Evolutionary conservation across 2,329 filamentous ascomycete species (phyloP).

Genomic region (Colletotrichum noveboracense): DNA sequence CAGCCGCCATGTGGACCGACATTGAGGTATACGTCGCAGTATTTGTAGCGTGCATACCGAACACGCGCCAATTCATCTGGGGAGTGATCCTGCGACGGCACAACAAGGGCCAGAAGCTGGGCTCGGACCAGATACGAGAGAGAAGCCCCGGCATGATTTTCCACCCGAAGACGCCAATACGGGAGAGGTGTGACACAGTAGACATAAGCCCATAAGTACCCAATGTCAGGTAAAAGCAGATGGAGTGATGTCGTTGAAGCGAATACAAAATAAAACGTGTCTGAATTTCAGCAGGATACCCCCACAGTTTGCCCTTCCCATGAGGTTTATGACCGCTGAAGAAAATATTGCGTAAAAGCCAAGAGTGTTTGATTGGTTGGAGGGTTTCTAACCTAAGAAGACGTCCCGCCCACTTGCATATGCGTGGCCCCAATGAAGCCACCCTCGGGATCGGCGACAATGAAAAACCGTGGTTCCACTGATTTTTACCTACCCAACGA

Average conservation of each 20-base stretch:
- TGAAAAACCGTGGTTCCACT: not conserved
- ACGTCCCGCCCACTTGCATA: not conserved
- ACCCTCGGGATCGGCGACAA: not conserved
- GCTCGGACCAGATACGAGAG: not conserved
- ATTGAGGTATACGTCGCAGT: not conserved
- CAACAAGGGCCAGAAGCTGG: not conserved
- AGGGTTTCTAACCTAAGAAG: not conserved
- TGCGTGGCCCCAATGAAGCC: not conserved
- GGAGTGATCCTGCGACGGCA: not conserved
- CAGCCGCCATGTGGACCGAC: slow-evolving; percentile 34
- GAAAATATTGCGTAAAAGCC: not conserved
- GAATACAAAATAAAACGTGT: not conserved
- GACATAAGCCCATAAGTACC: not conserved
- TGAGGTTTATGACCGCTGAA: not conserved
- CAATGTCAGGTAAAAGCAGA: not conserved
- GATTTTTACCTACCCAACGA: not conserved
- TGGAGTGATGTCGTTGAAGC: not conserved
- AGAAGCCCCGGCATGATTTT: not conserved
- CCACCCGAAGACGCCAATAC: not conserved
- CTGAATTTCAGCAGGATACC: accelerated
- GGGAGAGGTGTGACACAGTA: not conserved
- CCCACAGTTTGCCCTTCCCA: not conserved
- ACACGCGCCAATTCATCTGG: not conserved
- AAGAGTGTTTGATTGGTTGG: not conserved
- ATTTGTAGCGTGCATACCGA: not conserved